These are phyloP conservation scores for Pestalotiopsis sp. DNA, from an alignment of 2,329 filamentous ascomycete genomes.

Conservation along the genomic window DNA sequence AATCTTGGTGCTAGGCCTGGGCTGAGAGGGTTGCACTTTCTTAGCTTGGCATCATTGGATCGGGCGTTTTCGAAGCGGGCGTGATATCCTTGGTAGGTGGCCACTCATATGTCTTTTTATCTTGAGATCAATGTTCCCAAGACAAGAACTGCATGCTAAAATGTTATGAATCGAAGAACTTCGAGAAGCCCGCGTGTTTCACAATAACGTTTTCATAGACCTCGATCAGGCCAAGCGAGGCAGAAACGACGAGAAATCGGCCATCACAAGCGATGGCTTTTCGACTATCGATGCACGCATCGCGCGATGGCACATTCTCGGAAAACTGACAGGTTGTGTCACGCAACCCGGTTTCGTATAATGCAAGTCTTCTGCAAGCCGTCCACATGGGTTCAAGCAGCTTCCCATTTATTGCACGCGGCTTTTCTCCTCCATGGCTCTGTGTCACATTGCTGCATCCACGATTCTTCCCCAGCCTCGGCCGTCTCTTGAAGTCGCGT, in stretches of 20 bases:
- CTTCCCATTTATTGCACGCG: background rate
- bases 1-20: background rate
- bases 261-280: background rate
- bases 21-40: background rate
- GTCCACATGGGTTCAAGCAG: background rate
- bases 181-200: too few relatives aligned
- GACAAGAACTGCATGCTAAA: background rate
- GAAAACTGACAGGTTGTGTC: background rate
- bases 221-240: background rate
- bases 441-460: too few relatives aligned
- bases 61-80: background rate
- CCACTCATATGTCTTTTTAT: background rate
- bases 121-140: background rate
- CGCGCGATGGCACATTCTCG: background rate
- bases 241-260: background rate
- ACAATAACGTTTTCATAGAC: too few relatives aligned
- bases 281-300: background rate
- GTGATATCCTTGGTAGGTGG: background rate
- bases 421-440: background rate
- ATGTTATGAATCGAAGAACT: too few relatives aligned
- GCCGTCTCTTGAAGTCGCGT: too few relatives aligned
- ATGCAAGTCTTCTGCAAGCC: background rate
- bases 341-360: background rate
- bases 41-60: background rate
- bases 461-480: too few relatives aligned